Evolutionary conservation across 1,284 basidiomycete genomes (phyloP).

Genomic region (Ustilago trichophora): DNA sequence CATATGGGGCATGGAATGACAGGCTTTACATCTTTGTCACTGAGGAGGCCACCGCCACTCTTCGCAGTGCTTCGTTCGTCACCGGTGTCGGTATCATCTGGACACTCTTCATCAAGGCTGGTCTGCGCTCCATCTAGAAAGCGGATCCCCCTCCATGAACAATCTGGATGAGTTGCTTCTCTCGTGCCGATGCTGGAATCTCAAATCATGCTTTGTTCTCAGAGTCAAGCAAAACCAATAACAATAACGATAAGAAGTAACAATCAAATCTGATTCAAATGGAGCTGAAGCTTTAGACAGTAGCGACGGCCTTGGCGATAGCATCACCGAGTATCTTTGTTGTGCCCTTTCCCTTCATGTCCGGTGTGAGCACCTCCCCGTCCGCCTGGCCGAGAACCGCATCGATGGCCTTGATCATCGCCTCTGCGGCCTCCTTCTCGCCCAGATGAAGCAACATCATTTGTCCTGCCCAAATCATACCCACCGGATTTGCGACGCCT

Average conservation of each 20-base stretch:
- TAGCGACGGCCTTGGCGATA: conserved; percentile 26
- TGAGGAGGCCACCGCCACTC: conserved; percentile 14
- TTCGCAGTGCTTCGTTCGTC: conserved; percentile 26
- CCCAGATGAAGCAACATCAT: conserved; percentile 73
- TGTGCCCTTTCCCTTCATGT: conserved; percentile 42
- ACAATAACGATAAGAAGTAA: no score
- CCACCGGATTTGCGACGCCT: conserved; percentile 66
- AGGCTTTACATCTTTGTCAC: conserved; percentile 40
- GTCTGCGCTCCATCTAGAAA: conserved; percentile 15
- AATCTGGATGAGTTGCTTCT: no score
- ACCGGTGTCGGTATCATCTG: conserved; percentile 42
- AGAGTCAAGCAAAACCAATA: no score
- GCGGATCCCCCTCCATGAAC: no score
- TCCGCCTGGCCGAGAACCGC: conserved; percentile 53
- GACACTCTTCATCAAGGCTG: conserved; percentile 47
- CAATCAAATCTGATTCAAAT: background rate
- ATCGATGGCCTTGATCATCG: conserved; percentile 72
- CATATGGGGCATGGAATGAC: no score
- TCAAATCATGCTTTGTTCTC: no score
- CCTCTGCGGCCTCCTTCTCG: conserved; percentile 70
- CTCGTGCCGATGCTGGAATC: no score
- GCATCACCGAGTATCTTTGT: conserved; percentile 38
- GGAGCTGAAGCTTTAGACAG: conserved; percentile 5
- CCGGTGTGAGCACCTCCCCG: conserved; percentile 26
- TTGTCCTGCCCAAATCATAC: conserved; percentile 73